Base-by-base conservation (phyloP, 2,329 filamentous ascomycete species). In the Clarireedia paspali region DNA sequence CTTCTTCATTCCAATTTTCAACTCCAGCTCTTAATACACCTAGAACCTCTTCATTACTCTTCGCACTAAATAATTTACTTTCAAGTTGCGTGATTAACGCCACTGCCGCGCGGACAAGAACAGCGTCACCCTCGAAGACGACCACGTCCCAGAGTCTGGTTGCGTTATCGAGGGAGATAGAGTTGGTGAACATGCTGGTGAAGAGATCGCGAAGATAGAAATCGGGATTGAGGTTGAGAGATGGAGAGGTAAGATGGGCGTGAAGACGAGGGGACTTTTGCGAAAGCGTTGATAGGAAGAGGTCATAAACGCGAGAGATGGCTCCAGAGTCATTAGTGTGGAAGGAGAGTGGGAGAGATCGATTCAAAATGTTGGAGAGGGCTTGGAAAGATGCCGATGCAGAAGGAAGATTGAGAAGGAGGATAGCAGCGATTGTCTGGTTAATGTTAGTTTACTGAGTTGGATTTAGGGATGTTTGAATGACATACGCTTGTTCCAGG, bases 61-160 rank as follows among this genome's bases (percentile, higher is more conserved):
- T 44, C 2, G 59, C 60, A 23, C 75, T 74, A 57, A 80, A 78
- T 1, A 81, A 67, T 55, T 70, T 75, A 10, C 71, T 71, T 65
- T 84, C 81, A 1, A 82, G 62, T 6, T 69, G 67, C 0, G 70
- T 69, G 20, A 94, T 70, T 17, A 88, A 74, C 0, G 85, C 89
- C 0, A 91, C 84, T 0, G 82, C 86, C 1, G 87, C 87, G 0
- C 88, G 75, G 6, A 92, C 79, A 0, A 91, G 73, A 1, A 88
- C 75, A 1, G 80, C 76, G 61, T 95, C 89, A 26, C 88, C 88
- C 67, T 95, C 89, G 61, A 95, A 90, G 3, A 88, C 83, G 62
- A 89, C 90, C 0, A 92, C 82, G 61, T 95, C 89, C 87, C 88
- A 92, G 12, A 94, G 71, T 2, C 89, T 75, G 1, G 83, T 81